phyloP scores from a whole-genome alignment of 192 early-diverging fungal species.

The Ambispora gerdemannii region DNA sequence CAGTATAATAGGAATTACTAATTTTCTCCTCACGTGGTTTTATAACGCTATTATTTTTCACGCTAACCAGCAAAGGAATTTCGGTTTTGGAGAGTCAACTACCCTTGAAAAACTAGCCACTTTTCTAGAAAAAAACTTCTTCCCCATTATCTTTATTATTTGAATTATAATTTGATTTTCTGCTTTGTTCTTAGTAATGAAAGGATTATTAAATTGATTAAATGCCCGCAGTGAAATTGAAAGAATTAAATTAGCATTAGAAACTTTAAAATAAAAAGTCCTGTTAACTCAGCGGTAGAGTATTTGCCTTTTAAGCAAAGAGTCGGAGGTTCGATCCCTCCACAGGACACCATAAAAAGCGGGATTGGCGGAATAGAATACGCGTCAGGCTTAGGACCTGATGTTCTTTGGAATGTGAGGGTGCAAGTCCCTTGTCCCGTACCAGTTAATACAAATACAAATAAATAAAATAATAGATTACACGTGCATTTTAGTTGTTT shows the following conservation, averaged over 20 bases:
- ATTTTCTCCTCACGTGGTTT: neutral
- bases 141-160: neutral
- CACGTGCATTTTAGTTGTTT: too few species aligned
- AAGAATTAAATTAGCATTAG: neutral
- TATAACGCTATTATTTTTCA: too few species aligned
- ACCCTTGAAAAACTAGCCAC: neutral
- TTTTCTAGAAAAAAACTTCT: neutral
- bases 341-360: constrained; percentile 8
- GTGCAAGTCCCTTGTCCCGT: constrained; percentile 4
- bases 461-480: too few species aligned
- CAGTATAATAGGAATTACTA: neutral
- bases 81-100: neutral
- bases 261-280: constrained; percentile 1
- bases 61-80: neutral
- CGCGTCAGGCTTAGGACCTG: constrained; percentile 17
- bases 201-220: neutral
- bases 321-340: constrained; percentile 21
- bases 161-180: neutral
- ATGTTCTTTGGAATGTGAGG: too few species aligned
- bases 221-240: neutral
- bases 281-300: constrained; percentile 21
- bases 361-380: constrained; percentile 10
- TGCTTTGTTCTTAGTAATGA: neutral
- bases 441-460: too few species aligned
- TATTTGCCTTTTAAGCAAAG: constrained; percentile 21